Conservation (phyloP, 495 filamentous ascomycete genomes). For the Talaromyces stipitatus region DNA sequence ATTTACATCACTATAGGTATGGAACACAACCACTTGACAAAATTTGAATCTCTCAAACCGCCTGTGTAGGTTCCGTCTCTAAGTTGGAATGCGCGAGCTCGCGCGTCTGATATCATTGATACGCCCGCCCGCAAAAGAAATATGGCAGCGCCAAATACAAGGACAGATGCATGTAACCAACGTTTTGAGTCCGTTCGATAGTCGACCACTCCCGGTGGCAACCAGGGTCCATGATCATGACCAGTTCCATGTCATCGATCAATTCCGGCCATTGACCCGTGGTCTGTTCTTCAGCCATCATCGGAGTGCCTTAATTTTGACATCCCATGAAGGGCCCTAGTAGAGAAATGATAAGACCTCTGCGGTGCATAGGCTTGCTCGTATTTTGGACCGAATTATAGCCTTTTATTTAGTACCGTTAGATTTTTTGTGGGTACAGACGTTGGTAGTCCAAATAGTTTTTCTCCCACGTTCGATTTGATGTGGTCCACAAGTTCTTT, state of each 20-base stretch:
- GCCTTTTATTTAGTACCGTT: not conserved
- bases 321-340: not conserved
- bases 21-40: too few relatives aligned
- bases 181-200: not conserved
- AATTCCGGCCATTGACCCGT: not conserved
- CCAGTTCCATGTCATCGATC: not conserved
- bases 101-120: too few relatives aligned
- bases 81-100: too few relatives aligned
- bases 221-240: not conserved
- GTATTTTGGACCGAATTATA: not conserved
- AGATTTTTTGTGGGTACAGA: not conserved
- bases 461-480: not conserved
- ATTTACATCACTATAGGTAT: too few relatives aligned
- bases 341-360: not conserved
- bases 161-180: not conserved
- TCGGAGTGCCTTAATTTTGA: not conserved
- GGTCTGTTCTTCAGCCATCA: not conserved
- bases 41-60: too few relatives aligned
- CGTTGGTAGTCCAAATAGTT: not conserved
- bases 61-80: too few relatives aligned
- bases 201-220: not conserved
- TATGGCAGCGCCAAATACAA: too few relatives aligned
- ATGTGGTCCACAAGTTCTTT: not conserved
- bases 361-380: not conserved
- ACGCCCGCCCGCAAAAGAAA: too few relatives aligned